Evolutionary conservation across 139 green algal species (phyloP), one percentile per base, ranked within the genome.

Genomic region (Chlorella sp.): DNA sequence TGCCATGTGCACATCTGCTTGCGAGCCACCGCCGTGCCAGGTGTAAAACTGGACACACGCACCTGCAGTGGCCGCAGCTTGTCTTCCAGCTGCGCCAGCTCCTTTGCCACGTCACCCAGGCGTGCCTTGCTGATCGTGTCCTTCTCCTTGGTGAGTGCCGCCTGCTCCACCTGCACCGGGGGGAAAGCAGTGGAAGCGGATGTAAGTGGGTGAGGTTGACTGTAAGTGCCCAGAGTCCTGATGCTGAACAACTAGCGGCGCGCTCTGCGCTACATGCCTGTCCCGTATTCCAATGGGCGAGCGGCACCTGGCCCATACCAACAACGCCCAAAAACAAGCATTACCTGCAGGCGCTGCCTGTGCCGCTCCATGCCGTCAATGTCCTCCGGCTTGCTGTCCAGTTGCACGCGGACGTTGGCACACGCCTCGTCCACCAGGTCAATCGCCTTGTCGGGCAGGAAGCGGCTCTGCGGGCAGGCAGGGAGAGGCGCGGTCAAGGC

Each of bases 101-200:
- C 89, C 72, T 69, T 62, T n/a, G 71, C 34, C 61, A 86, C 76
- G 62, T 94, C 88, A 26, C 64, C 74, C 60, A 94, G 72, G 26
- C 93, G 84, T 31, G 79, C 76, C 59, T 76, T 59, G 75, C 77
- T 89, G 14, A 76, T 35, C 24, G 72, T 36, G 76, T 97, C 91
- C 84, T 96, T 96, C 79, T 97, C 92, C 79, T 96, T 97, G 65
- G 80, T 72, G 62, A 97, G 82, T 0, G 92, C 92, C n/a, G 75
- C 76, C 60, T 90, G 78, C 75, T 95, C 90, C 60, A 97, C 86
- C 63, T 70, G 29, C 24, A 55, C n/a, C n/a, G n/a, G n/a, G n/a
- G n/a, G n/a, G n/a, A n/a, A n/a, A n/a, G n/a, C n/a, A n/a, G n/a
- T n/a, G n/a, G n/a, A n/a, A n/a, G n/a, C n/a, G n/a, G n/a, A n/a